Base-by-base conservation (phyloP, 257 asterid species). In the Paulownia fortunei region DNA sequence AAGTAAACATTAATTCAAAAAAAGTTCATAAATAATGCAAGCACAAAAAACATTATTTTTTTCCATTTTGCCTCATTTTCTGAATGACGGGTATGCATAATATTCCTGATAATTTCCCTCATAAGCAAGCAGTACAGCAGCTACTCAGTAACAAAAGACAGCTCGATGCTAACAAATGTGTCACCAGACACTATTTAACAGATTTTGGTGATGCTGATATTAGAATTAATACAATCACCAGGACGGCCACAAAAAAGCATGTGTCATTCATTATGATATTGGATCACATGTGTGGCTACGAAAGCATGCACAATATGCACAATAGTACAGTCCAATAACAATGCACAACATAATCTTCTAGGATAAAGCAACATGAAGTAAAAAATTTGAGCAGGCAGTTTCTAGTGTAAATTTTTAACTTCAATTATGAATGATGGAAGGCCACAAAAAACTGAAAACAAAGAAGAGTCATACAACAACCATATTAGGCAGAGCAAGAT, bases 381-480 rank as follows among this genome's bases (percentile, higher is more conserved):
- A 46, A 59, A 75, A 69, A 66, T 60, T 21, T 46, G 73, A 68
- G 68, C 54, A 42, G 21, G 32, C 30, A 7, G 27, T 19, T 55
- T 61, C 27, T 49, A 74, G 46, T 47, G 8, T 66, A 24, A 69
- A 66, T 26, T 64, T 39, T 39, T 18, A 63, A 72, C 34, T 76
- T 10, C 74, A 12, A 62, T 3, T 19, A 8, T 27, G 59, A 60
- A 37, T 49, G 27, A 19, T 36, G 39, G 76, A 21, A 23, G 36
- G 46, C 8, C 55, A 75, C 67, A 23, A 36, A 34, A 68, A 75
- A 16, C 41, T 19, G 60, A 67, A 23, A 6, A 27, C 71, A 68
- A 46, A 21, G n/a, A 24, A 8, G 30, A 41, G 46, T 67, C 32
- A 9, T 42, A 21, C 61, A 49, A 61, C 27, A 73, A 76, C 30